These are phyloP conservation scores for Termitomyces sp. DNA, from an alignment of 768 basidiomycete species.

Conservation along the genomic window DNA sequence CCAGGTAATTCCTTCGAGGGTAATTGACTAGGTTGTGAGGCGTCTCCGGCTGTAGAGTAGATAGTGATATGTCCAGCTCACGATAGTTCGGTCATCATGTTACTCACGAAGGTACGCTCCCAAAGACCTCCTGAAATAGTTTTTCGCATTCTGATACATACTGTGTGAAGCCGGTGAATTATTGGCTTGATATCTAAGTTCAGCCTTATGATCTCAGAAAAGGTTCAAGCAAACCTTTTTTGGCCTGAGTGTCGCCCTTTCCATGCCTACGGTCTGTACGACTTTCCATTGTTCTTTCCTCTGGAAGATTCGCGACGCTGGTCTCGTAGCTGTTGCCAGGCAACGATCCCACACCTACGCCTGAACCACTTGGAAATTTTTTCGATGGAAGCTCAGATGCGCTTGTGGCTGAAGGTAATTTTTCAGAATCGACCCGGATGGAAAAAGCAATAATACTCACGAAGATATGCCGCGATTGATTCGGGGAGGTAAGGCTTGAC, in stretches of 20 bases:
- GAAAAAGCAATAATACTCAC: neutral
- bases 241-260: neutral
- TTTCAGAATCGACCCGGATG: neutral
- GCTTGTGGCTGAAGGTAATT: neutral
- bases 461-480: conserved; percentile 3
- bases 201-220: neutral
- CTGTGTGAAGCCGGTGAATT: neutral
- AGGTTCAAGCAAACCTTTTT: neutral
- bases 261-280: neutral
- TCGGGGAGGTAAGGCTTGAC: conserved; percentile 10
- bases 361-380: conserved; percentile 13
- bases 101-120: conserved; percentile 7
- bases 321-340: conserved; percentile 38
- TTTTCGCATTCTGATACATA: conserved; percentile 4
- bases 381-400: neutral
- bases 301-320: conserved; percentile 40
- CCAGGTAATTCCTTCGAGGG: conserved; percentile 13
- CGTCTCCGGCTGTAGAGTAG: neutral
- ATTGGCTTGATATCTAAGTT: neutral
- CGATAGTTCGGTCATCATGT: rapidly evolving
- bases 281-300: conserved; percentile 27
- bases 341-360: conserved; percentile 40
- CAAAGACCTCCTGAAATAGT: conserved; percentile 1
- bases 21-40: neutral
- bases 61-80: neutral